Evolutionary conservation across 106 monocot genomes (phyloP), one percentile per base, ranked within the genome.

Genomic region (Ottelia alismoides): DNA sequence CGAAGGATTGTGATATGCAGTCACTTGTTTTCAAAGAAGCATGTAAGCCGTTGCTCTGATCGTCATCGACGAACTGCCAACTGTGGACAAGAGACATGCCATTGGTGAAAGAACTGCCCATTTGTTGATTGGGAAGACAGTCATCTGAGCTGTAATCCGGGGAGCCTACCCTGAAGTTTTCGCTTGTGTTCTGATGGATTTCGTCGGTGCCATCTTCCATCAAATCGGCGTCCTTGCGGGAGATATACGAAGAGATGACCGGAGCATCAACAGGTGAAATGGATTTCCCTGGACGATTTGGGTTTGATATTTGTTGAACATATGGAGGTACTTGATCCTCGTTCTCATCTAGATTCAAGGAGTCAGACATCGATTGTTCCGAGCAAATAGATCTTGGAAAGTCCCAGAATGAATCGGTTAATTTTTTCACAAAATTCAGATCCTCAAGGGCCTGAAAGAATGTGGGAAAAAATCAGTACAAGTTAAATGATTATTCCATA

Each of bases 101-200:
- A 27, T 50, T 55, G 2, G 45, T 55, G 12, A 75, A 58, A 56
- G 66, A 64, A 55, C 64, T 61, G 28, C 52, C 60, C 28, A 25
- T 51, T 2, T 76, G 54, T 22, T 47, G 67, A 55, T 45, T 65
- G 9, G 22, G 57, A 48, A 19, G 46, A 20, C 14, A 51, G 3
- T 53, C 70, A 26, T 71, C 74, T 9, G 72, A 74, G 27, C 70
- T 74, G 43, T 47, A 47, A 47, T 72, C 66, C n/a, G 74, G 61
- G 40, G 78, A 78, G 23, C n/a, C 56, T 22, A 55, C 58, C 28
- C 59, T 57, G 30, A 70, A 19, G 54, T 87, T 69, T 11, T 78
- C 57, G 12, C 40, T 47, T 4, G 57, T 69, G 23, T 62, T 65
- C 31, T 35, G 2, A 45, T 65, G 6, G 75, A 72, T 27, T 68